Percentiles rank a stretch among this genome's conserved stretches.
Conservation (phyloP, 805 yeast genomes). For the Cyberlindnera suaveolens region DNA sequence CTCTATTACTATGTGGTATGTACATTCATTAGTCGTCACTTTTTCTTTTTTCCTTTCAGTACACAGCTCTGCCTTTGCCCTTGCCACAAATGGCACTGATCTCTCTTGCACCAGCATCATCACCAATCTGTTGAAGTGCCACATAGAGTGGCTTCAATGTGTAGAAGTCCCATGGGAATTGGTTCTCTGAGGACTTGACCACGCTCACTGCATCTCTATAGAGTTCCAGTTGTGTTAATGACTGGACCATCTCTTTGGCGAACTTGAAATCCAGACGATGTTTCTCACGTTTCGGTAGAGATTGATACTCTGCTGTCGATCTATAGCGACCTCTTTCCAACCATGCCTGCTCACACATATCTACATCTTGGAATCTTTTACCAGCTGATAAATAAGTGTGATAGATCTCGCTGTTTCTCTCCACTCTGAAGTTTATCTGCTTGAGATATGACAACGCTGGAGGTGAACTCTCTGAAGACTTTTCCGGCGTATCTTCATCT, state of each 20-base stretch:
- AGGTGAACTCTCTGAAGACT: slow-evolving; percentile 13
- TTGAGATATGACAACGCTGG: slow-evolving; percentile 8
- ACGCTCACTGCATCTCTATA: slow-evolving; percentile 67
- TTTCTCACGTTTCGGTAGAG: slow-evolving; percentile 30
- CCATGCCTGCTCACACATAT: slow-evolving; percentile 67
- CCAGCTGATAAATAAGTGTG: slow-evolving; percentile 42
- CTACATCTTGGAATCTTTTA: slow-evolving; percentile 42
- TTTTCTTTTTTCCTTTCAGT: not conserved
- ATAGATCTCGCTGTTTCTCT: slow-evolving; percentile 16
- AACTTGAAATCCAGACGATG: slow-evolving; percentile 54
- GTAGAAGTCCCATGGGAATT: slow-evolving; percentile 61
- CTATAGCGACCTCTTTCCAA: slow-evolving; percentile 72
- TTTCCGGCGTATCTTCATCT: slow-evolving; percentile 6
- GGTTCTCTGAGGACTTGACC: slow-evolving; percentile 57
- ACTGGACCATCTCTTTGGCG: slow-evolving; percentile 63
- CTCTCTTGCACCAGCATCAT: slow-evolving; percentile 25
- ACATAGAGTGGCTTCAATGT: slow-evolving; percentile 37
- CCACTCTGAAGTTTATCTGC: slow-evolving; percentile 8
- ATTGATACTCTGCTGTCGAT: slow-evolving; percentile 43
- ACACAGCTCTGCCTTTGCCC: slow-evolving; percentile 1
- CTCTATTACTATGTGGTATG: not conserved
- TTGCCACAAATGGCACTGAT: slow-evolving; percentile 28
- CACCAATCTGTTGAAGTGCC: slow-evolving; percentile 39
- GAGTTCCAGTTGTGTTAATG: slow-evolving; percentile 48
- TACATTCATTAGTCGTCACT: not conserved